These are phyloP conservation scores for Aspergillus homomorphus DNA, from an alignment of 495 filamentous ascomycete species.

Conservation along the genomic window DNA sequence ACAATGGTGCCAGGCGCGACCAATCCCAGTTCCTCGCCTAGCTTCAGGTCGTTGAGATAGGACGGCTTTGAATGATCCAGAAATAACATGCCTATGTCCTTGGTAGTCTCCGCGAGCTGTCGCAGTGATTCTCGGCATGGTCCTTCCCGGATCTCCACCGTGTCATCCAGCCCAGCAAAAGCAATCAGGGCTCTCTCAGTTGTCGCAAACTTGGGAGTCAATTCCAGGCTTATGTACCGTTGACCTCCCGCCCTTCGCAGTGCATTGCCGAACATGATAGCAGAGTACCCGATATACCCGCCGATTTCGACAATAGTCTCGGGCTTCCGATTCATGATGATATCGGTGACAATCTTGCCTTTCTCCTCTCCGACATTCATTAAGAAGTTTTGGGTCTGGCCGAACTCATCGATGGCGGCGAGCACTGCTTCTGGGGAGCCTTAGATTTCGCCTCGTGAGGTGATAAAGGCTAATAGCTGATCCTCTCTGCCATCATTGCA, in stretches of 20 bases:
- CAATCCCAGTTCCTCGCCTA: constrained; percentile 59
- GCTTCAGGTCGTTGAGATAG: constrained; percentile 61
- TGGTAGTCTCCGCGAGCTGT: constrained; percentile 39
- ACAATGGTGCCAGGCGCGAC: constrained; percentile 54
- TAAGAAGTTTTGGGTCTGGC: constrained; percentile 50
- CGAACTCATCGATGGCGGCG: constrained; percentile 63
- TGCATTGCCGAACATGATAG: constrained; percentile 59
- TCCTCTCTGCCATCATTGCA: too few species aligned
- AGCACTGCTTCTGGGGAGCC: constrained; percentile 57
- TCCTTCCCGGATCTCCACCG: constrained; percentile 59
- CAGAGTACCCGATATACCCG: constrained; percentile 71
- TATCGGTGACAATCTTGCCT: constrained; percentile 55
- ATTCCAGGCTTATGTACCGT: constrained; percentile 57
- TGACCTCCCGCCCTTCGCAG: constrained; percentile 48
- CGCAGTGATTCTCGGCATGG: constrained; percentile 50
- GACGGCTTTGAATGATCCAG: constrained; percentile 63
- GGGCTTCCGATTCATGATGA: constrained; percentile 58
- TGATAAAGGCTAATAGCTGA: too few species aligned
- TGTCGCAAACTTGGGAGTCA: constrained; percentile 57
- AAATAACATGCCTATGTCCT: constrained; percentile 58
- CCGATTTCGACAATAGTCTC: constrained; percentile 65
- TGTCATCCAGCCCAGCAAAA: constrained; percentile 57
- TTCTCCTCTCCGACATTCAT: constrained; percentile 73
- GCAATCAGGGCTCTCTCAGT: constrained; percentile 53
- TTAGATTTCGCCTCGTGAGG: too few species aligned